phyloP scores from a whole-genome alignment of 805 yeast genomes.

The Ogataea glucozyma region DNA sequence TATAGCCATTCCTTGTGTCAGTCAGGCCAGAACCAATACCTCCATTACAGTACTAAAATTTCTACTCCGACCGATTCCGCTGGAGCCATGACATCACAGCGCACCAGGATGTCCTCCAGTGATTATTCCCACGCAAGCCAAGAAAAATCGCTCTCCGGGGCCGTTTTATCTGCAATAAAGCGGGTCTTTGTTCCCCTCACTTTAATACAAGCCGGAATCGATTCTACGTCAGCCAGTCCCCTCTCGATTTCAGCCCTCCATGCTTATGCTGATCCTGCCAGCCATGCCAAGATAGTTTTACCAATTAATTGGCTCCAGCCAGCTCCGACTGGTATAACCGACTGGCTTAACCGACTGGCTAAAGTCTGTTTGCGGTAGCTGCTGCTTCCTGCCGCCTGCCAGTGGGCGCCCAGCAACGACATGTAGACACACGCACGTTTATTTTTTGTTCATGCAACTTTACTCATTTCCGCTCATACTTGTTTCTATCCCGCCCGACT shows the following conservation, averaged over 20 bases:
- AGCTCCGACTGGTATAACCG: too few species aligned
- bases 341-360: too few species aligned
- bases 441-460: background rate
- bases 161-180: slow-evolving; percentile 2
- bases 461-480: background rate
- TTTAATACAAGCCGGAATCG: too few species aligned
- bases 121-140: slow-evolving; percentile 4
- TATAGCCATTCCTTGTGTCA: too few species aligned
- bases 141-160: slow-evolving; percentile 6
- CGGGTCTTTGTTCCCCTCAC: too few species aligned
- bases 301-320: too few species aligned
- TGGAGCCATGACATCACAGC: slow-evolving; percentile 4
- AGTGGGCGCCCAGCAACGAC: background rate
- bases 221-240: background rate
- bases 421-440: background rate
- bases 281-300: too few species aligned
- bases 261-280: too few species aligned
- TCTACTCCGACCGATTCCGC: slow-evolving; percentile 3
- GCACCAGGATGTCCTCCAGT: background rate
- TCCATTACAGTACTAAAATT: too few species aligned
- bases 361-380: too few species aligned
- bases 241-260: too few species aligned
- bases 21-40: too few species aligned
- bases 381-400: background rate
- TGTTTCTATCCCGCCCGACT: background rate